Conservation (phyloP, 139 green algal genomes). For the Eudorina sp. region DNA sequence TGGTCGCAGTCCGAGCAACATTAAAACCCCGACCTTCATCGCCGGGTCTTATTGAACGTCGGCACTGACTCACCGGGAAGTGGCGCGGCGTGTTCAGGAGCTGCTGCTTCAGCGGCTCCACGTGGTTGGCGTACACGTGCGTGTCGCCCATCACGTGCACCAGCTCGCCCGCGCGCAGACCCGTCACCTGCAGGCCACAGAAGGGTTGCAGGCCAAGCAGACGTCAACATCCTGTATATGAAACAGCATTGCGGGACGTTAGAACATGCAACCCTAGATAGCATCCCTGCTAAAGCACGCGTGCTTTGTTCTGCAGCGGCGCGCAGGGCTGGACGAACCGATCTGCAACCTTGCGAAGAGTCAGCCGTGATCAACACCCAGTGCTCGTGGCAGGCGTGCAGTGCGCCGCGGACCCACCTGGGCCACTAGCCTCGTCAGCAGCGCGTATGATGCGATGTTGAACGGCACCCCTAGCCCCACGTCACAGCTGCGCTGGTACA, state of each 20-base stretch:
- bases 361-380: too few species aligned
- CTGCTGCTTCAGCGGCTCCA: slow-evolving; percentile 96
- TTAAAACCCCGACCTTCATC: neutral
- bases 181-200: slow-evolving; percentile 93
- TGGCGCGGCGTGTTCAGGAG: slow-evolving; percentile 82
- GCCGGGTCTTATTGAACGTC: neutral
- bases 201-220: too few species aligned
- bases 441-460: slow-evolving; percentile 98
- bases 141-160: slow-evolving; percentile 96
- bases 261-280: too few species aligned
- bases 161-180: slow-evolving; percentile 92
- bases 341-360: too few species aligned
- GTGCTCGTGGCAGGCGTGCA: too few species aligned
- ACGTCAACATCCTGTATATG: too few species aligned
- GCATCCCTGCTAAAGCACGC: too few species aligned
- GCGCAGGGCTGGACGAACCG: too few species aligned
- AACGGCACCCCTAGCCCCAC: slow-evolving; percentile 99
- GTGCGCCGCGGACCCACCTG: slow-evolving; percentile 82
- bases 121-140: slow-evolving; percentile 98
- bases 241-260: too few species aligned
- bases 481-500: slow-evolving; percentile 99
- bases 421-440: slow-evolving; percentile 96
- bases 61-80: slow-evolving; percentile 78
- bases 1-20: too few species aligned
- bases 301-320: too few species aligned